Conservation (phyloP, 441 rosid species). For the Raphanus hybrid region DNA sequence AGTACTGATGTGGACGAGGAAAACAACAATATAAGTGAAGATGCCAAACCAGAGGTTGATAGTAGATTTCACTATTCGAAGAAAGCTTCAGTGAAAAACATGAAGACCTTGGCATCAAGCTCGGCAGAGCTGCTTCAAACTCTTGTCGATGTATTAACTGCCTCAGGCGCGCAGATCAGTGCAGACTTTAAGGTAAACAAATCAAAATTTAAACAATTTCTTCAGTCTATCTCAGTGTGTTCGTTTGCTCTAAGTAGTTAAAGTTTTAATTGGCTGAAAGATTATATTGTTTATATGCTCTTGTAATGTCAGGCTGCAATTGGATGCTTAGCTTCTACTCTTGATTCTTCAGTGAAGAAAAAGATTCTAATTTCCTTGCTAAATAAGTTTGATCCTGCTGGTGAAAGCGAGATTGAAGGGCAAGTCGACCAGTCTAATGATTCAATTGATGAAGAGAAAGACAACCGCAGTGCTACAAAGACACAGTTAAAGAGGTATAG, state of each 20-base stretch:
- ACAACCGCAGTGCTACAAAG: slow-evolving; percentile 37
- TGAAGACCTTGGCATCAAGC: slow-evolving; percentile 68
- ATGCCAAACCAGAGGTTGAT: slow-evolving; percentile 45
- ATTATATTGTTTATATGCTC: slow-evolving; percentile 18
- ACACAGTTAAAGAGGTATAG: slow-evolving; percentile 50
- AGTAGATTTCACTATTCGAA: slow-evolving; percentile 54
- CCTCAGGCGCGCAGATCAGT: slow-evolving; percentile 59
- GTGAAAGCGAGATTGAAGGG: slow-evolving; percentile 52
- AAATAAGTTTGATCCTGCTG: slow-evolving; percentile 61
- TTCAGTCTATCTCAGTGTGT: neutral
- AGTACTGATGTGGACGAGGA: slow-evolving; percentile 40
- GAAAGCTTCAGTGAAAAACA: slow-evolving; percentile 74
- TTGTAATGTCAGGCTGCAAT: slow-evolving; percentile 71
- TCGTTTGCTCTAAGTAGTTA: slow-evolving; percentile 2
- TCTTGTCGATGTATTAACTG: slow-evolving; percentile 62
- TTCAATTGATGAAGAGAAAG: slow-evolving; percentile 47
- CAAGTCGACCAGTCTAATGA: slow-evolving; percentile 42
- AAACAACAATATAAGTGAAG: slow-evolving; percentile 40
- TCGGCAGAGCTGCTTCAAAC: slow-evolving; percentile 75
- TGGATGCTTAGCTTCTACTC: slow-evolving; percentile 81
- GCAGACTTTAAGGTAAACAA: slow-evolving; percentile 67
- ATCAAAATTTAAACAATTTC: neutral
- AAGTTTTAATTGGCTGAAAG: neutral
- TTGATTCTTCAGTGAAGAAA: slow-evolving; percentile 71
- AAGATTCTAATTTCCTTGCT: slow-evolving; percentile 62